A percentile compares a stretch with the other conserved stretches of the same genome.
These are phyloP conservation scores for Scorias spongiosa DNA, from an alignment of 2,329 filamentous ascomycete species.

Conservation along the genomic window DNA sequence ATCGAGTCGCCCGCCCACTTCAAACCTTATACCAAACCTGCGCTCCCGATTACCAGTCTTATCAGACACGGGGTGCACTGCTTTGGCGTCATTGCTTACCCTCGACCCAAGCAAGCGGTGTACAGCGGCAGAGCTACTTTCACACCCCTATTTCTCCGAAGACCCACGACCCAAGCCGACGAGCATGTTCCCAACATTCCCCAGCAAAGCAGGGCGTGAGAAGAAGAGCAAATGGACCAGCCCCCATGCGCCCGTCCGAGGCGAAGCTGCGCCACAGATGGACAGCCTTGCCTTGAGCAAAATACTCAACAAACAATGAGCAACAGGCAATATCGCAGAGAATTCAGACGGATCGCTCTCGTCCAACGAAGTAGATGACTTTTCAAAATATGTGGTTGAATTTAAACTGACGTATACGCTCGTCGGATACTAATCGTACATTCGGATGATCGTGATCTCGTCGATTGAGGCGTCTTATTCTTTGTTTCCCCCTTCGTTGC, in stretches of 20 bases:
- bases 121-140: slow-evolving; percentile 56
- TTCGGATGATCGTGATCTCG: too few species aligned
- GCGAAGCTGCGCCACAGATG: slow-evolving; percentile 42
- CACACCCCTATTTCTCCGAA: slow-evolving; percentile 74
- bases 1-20: slow-evolving; percentile 30
- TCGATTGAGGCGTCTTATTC: too few species aligned
- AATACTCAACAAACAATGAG: too few species aligned
- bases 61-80: slow-evolving; percentile 54
- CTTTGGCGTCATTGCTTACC: slow-evolving; percentile 56
- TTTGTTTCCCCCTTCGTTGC: too few species aligned
- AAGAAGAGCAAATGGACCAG: slow-evolving; percentile 55
- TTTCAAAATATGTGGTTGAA: too few species aligned
- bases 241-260: slow-evolving; percentile 70
- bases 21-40: slow-evolving; percentile 31
- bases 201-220: slow-evolving; percentile 87
- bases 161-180: slow-evolving; percentile 80
- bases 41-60: slow-evolving; percentile 69
- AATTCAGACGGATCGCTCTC: too few species aligned
- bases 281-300: not conserved
- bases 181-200: slow-evolving; percentile 92
- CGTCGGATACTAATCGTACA: too few species aligned
- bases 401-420: too few species aligned
- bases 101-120: slow-evolving; percentile 62
- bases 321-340: too few species aligned
- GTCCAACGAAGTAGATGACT: too few species aligned